phyloP scores from a whole-genome alignment of 2,329 filamentous ascomycete genomes.

The Diatrype stigma region DNA sequence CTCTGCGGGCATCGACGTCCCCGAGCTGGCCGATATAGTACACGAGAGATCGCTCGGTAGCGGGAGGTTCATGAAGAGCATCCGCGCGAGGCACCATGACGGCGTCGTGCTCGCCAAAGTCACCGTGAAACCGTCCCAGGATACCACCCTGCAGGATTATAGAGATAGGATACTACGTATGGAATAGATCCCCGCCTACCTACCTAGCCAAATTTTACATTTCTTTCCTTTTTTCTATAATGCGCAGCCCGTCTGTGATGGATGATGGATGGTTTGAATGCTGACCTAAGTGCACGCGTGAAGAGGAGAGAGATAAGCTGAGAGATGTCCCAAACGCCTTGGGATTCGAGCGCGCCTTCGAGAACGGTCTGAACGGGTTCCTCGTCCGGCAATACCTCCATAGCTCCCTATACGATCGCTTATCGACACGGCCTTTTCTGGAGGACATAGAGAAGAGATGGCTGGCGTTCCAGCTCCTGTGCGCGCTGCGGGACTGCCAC shows the following conservation, averaged over 20 bases:
- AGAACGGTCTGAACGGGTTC: constrained; percentile 88
- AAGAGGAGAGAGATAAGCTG: constrained; percentile 75
- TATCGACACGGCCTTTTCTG: constrained; percentile 92
- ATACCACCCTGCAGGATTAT: constrained; percentile 68
- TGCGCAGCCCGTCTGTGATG: neutral
- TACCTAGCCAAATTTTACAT: neutral
- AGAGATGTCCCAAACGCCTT: constrained; percentile 86
- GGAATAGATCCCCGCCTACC: constrained; percentile 23
- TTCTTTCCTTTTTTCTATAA: neutral
- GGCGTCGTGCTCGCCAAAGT: constrained; percentile 92
- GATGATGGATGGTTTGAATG: neutral
- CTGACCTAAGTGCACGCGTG: constrained; percentile 3
- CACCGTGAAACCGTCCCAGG: constrained; percentile 86
- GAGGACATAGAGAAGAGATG: constrained; percentile 99
- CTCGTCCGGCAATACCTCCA: constrained; percentile 93
- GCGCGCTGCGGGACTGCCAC: constrained; percentile 88
- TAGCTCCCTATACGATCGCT: constrained; percentile 92
- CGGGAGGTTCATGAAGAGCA: constrained; percentile 94
- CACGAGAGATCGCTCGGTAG: constrained; percentile 92
- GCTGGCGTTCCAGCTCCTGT: constrained; percentile 93
- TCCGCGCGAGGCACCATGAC: constrained; percentile 83
- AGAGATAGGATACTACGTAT: constrained; percentile 70
- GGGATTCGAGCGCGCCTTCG: constrained; percentile 83
- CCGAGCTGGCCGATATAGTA: constrained; percentile 82
- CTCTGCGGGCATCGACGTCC: constrained; percentile 87